Conservation (phyloP, 805 yeast species). For the Metschnikowia peoriensis region DNA sequence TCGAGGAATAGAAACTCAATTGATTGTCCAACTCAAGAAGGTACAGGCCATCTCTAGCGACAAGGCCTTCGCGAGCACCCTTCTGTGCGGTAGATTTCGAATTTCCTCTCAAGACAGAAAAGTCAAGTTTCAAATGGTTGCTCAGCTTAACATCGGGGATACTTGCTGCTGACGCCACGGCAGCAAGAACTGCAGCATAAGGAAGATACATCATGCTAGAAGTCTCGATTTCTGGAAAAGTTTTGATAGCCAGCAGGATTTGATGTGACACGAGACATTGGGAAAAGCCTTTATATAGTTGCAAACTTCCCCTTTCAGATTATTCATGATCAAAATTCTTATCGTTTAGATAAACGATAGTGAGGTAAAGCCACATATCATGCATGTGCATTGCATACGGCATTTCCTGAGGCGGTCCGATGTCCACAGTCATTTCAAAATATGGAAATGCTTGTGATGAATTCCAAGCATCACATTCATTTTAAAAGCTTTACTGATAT, state of each 20-base stretch:
- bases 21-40: conserved; percentile 1
- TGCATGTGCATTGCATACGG: not conserved
- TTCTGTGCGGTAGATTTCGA: not conserved
- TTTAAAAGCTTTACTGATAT: too few species aligned
- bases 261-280: too few species aligned
- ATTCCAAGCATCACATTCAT: too few species aligned
- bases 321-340: too few species aligned
- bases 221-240: not conserved
- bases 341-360: not conserved
- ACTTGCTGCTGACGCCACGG: not conserved
- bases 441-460: too few species aligned
- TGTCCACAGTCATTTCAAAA: too few species aligned
- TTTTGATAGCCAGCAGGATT: too few species aligned
- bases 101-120: not conserved
- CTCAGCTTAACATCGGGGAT: not conserved
- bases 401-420: not conserved
- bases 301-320: too few species aligned
- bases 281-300: too few species aligned
- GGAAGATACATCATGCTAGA: not conserved
- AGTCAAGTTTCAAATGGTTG: not conserved
- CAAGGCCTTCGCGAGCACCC: not conserved
- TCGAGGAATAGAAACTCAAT: conserved; percentile 4
- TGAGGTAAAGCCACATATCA: not conserved
- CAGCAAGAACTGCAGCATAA: not conserved
- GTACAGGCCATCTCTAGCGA: not conserved